Evolutionary conservation across 2,329 filamentous ascomycete genomes (phyloP), one percentile per base, ranked within the genome.

Genomic region (Parafenestella ontariensis): DNA sequence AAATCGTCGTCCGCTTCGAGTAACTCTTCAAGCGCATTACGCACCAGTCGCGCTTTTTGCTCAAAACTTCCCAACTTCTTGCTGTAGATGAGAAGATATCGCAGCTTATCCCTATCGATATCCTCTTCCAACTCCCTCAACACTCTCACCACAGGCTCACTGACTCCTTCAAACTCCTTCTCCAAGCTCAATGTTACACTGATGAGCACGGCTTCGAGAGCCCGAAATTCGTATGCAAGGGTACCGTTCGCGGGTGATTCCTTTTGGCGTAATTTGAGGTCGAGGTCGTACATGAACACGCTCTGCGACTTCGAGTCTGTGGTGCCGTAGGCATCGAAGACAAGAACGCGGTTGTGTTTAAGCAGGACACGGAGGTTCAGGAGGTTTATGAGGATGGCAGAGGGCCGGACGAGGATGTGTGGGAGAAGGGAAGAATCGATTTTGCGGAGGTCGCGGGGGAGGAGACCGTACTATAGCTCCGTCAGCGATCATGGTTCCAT

Each of bases 51-150:
- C 15, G 92, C 94, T 75, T 96, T 98, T 76, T 98, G 95, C 78
- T 98, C 95, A 75, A 99, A 99, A 2, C 93, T 96, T 73, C 92
- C 95, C 46, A 99, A 84, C 68, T 94, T 91, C 80, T 99, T 99
- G 21, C 92, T 96, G 73, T 96, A 89, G 54, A 98, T 93, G 52
- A 99, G 87, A 41, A 99, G 83, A 64, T 96, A 86, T 7, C 95
- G 86, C 43, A 99, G 83, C 80, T 96, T 96, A 75, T 98, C 92
- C 39, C 95, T 84, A 73, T 98, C 94, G 55, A 99, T 97, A 64
- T 98, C 95, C 69, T 97, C 93, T 78, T 99, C 95, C 7, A 99
- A 83, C 66, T 96, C 93, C 66, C 90, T 85, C 26, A 99, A 82
- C 40, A 98, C 91, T 40, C 89, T 86, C 62, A 96, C 91, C 20